Evolutionary conservation across 805 yeast species (phyloP).

Genomic region (Candida incommunis): DNA sequence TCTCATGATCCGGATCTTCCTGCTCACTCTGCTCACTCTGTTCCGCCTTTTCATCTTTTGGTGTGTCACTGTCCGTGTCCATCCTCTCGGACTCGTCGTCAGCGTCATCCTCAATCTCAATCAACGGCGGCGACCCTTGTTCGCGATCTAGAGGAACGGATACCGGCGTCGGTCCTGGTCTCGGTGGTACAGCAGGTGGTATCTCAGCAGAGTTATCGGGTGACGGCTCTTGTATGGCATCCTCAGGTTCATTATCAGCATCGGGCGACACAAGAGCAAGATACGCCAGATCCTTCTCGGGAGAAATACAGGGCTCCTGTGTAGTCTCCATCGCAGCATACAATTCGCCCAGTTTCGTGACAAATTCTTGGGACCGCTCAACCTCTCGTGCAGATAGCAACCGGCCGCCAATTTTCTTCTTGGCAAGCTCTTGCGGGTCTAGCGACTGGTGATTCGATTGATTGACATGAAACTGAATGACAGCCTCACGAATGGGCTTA

Average conservation of each 20-base stretch:
- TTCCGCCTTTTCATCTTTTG: background rate
- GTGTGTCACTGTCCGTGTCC: background rate
- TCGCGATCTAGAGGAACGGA: background rate
- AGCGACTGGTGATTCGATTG: slow-evolving; percentile 15
- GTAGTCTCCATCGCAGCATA: slow-evolving; percentile 59
- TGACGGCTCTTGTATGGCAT: slow-evolving; percentile 6
- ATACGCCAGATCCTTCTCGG: slow-evolving; percentile 73
- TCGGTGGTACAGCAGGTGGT: background rate
- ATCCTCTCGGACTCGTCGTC: background rate
- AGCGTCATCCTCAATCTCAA: background rate
- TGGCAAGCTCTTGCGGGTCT: slow-evolving; percentile 20
- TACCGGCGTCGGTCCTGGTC: background rate
- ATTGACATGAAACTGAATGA: slow-evolving; percentile 36
- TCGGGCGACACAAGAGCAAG: slow-evolving; percentile 46
- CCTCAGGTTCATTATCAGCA: slow-evolving; percentile 17
- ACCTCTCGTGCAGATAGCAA: slow-evolving; percentile 66
- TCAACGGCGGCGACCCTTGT: background rate
- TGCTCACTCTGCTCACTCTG: background rate
- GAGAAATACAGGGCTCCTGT: slow-evolving; percentile 51
- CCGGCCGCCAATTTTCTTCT: slow-evolving; percentile 79
- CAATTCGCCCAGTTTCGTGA: slow-evolving; percentile 53
- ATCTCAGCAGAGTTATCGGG: slow-evolving; percentile 5
- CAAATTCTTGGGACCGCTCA: slow-evolving; percentile 68
- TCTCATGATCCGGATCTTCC: background rate
- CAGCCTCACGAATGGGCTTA: slow-evolving; percentile 58